Percentiles rank a stretch among this genome's conserved stretches.
Conservation (phyloP, 148 eudicot species). For the Nyssa sinensis region DNA sequence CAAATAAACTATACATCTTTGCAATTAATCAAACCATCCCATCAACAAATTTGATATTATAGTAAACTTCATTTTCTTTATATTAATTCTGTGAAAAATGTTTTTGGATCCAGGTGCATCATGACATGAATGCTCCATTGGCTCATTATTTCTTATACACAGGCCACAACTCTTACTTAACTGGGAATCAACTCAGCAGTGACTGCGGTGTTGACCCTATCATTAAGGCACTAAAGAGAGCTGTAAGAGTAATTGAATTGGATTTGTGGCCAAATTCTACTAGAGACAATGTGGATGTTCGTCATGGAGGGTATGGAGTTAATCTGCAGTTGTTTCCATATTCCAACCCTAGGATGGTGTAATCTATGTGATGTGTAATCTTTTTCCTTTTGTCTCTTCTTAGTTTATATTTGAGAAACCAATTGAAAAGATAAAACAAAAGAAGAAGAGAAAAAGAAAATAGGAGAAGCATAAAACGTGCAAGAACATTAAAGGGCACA, state of each 20-base stretch:
- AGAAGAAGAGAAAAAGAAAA: not conserved
- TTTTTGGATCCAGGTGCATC: slow-evolving; percentile 45
- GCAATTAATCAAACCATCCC: slow-evolving; percentile 26
- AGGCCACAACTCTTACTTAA: slow-evolving; percentile 80
- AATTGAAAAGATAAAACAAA: not conserved
- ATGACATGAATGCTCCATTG: slow-evolving; percentile 64
- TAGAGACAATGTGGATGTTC: slow-evolving; percentile 36
- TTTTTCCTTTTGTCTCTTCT: not conserved
- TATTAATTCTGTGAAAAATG: slow-evolving; percentile 11
- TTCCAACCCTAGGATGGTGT: not conserved
- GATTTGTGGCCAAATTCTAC: slow-evolving; percentile 64
- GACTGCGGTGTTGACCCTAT: slow-evolving; percentile 59
- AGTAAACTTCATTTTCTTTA: not conserved
- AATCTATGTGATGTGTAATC: not conserved
- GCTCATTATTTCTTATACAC: slow-evolving; percentile 69
- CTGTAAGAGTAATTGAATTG: slow-evolving; percentile 72
- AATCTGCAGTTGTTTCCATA: slow-evolving; percentile 2
- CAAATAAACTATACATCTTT: not conserved
- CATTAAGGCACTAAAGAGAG: slow-evolving; percentile 41
- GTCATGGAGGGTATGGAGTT: slow-evolving; percentile 63
- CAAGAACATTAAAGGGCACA: too few species aligned
- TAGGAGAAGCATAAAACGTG: not conserved
- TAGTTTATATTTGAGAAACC: not conserved
- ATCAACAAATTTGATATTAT: slow-evolving; percentile 19
- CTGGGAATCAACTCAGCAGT: slow-evolving; percentile 68